Base-by-base conservation (phyloP, 768 basidiomycete genomes). In the Tulasnella sp. region DNA sequence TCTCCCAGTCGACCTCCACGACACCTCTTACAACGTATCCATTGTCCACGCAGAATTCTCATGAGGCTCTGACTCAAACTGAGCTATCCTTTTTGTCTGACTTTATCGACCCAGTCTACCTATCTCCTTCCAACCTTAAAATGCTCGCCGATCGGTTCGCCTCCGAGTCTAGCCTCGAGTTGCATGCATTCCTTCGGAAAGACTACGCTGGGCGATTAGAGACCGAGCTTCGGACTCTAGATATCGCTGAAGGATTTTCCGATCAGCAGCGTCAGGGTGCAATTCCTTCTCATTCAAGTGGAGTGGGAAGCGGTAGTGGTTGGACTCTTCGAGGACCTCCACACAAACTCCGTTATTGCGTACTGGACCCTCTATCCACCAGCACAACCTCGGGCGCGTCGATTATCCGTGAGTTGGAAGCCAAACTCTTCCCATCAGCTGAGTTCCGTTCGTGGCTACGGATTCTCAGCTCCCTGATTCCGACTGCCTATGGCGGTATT, bases 391-490 rank as follows among this genome's bases (percentile, higher is more conserved):
- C 12, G 15, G 36, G 31, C 40, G 12, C 25, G 69, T 37, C 25
- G 12, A 36, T 22, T 31, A 31, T 74, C 8, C 72, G 49, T 8
- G 34, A 74, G 4, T 45, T 74, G 42, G 40, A 72, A 67, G 88
- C 92, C 77, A 89, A 90, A 79, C 85, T 97, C 36, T 92, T 95
- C 84, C 85, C 92, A 7, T 91, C 91, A 37, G 79, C 85, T 15
- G 92, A 93, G n/a, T 96, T 96, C 87, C 88, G 95, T 72, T 89
- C 92, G n/a, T 98, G 96, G 96, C 84, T 97, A 49, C 86, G 88
- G 22, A 85, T 88, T 71, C 88, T 97, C 67, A 90, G 91, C 67
- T 85, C 86, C 39, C 80, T 97, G 77, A 85, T 96, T 75, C 92
- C 94, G 29, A 83, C 93, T 80, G 86, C 89, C 54, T 88, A 92